phyloP scores from a whole-genome alignment of 257 asterid species.

The Gardenia jasminoides region DNA sequence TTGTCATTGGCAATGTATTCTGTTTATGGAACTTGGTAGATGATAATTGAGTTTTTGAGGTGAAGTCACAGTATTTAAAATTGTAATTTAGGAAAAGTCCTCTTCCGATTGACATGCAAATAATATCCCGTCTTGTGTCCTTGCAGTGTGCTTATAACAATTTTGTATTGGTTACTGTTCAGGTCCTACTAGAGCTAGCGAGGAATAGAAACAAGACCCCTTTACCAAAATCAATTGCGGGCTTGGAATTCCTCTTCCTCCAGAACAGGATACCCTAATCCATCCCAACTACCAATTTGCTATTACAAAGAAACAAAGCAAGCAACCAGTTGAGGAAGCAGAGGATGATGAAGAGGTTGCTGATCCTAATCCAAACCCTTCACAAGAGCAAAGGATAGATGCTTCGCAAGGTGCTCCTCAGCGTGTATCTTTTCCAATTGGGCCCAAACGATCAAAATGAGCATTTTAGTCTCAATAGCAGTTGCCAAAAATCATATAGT shows the following conservation, averaged over 20 bases:
- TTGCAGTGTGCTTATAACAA: neutral
- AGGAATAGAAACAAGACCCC: constrained; percentile 77
- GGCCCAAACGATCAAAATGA: no score
- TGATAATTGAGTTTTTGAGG: no score
- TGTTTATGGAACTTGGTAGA: no score
- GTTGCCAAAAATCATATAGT: no score
- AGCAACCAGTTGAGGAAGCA: constrained; percentile 59
- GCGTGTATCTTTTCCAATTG: no score
- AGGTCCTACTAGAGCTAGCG: constrained; percentile 87
- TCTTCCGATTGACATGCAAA: no score
- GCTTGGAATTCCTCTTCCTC: constrained; percentile 70
- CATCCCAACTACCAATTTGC: constrained; percentile 87
- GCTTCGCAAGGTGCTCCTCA: no score
- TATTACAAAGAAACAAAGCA: constrained; percentile 44
- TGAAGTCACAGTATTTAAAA: no score
- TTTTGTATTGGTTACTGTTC: neutral
- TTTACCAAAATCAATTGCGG: constrained; percentile 59
- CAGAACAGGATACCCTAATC: constrained; percentile 78
- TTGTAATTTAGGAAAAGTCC: no score
- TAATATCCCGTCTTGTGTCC: neutral
- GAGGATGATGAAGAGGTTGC: constrained; percentile 57
- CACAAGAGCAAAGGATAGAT: no score
- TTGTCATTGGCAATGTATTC: neutral
- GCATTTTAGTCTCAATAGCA: no score
- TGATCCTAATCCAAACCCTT: no score